Base-by-base conservation (phyloP, 2,329 filamentous ascomycete genomes). In the Talaromyces sp. region DNA sequence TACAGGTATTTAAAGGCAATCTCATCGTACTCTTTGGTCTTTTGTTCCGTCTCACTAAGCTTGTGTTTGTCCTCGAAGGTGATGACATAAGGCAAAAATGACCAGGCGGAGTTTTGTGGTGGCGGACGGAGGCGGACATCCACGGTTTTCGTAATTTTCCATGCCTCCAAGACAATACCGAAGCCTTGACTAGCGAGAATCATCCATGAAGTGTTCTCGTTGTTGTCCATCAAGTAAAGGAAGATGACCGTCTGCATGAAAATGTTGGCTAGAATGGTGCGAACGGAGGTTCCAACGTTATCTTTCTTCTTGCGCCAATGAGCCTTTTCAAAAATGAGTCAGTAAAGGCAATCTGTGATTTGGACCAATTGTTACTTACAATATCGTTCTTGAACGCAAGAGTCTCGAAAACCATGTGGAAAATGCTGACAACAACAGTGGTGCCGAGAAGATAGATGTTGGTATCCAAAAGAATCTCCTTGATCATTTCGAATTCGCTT, bases 301-400 rank as follows among this genome's bases (percentile, higher is more conserved):
- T 98, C 96, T 82, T 99, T 99, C 88, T 99, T 99, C 82, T 98
- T 97, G 73, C 93, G 91, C 86, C 95, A 99, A 78, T 99, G 95
- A 55, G 92, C 82, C 77, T 79, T 46, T 19, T 58, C 59, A 27
- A 46, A 50, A 59, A 21, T 13, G 54, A 69, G 60, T 71, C 68
- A 55, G 63, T 52, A 51, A 9, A 26, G 3, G 14, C 5, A n/a
- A 57, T 17, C 3, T 38, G 29, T 26, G 19, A 21, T 19, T 14
- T 46, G 31, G 10, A 41, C 54, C 26, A 11, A n/a, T n/a, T 7
- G n/a, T 21, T 31, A 35, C 77, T 74, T 72, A 80, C 87, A 73
- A 99, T 96, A 73, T 99, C 95, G 72, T 89, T 96, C 71, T 96
- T 96, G 80, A 99, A 99, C 1, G 95, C 95, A 35, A 99, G 84